Percentiles rank a stretch among this genome's conserved stretches.
Evolutionary conservation across 306 rosid genomes (phyloP).

Genomic region (Inga oerstediana): DNA sequence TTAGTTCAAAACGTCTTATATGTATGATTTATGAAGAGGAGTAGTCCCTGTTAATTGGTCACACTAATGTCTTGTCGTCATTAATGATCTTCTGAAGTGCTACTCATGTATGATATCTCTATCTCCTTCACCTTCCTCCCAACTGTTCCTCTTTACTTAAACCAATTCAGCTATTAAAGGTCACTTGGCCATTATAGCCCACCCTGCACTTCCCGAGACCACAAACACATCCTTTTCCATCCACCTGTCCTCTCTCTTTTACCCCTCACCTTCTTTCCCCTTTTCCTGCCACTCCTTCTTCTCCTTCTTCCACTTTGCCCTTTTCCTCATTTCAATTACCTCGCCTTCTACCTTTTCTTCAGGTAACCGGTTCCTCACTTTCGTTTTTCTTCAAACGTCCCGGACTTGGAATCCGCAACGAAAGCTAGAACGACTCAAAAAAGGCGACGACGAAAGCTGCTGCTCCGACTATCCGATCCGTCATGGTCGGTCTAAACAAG

Average conservation of each 20-base stretch:
- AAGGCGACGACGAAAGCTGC: not conserved
- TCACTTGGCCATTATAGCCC: slow-evolving; percentile 31
- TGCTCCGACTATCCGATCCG: not conserved
- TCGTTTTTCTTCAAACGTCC: not conserved
- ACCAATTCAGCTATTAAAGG: not conserved
- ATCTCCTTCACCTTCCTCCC: not conserved
- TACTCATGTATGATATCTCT: not conserved
- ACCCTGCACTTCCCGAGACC: slow-evolving; percentile 37
- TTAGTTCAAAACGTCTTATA: not conserved
- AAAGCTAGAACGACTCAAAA: not conserved
- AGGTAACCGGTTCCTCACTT: not conserved
- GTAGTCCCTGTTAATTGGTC: no score
- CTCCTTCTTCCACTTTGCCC: not conserved
- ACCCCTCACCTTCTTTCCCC: not conserved
- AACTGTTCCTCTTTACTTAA: not conserved
- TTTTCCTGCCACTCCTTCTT: no score
- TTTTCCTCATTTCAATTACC: not conserved
- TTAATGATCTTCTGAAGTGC: not conserved
- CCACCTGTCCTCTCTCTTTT: slow-evolving; percentile 8
- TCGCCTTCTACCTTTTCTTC: not conserved
- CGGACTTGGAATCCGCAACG: not conserved
- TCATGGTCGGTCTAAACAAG: slow-evolving; percentile 47
- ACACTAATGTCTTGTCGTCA: not conserved
- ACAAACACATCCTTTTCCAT: slow-evolving; percentile 39
- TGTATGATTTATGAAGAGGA: not conserved